phyloP scores from a whole-genome alignment of 805 yeast genomes.

The Zygotorulaspora sp. region DNA sequence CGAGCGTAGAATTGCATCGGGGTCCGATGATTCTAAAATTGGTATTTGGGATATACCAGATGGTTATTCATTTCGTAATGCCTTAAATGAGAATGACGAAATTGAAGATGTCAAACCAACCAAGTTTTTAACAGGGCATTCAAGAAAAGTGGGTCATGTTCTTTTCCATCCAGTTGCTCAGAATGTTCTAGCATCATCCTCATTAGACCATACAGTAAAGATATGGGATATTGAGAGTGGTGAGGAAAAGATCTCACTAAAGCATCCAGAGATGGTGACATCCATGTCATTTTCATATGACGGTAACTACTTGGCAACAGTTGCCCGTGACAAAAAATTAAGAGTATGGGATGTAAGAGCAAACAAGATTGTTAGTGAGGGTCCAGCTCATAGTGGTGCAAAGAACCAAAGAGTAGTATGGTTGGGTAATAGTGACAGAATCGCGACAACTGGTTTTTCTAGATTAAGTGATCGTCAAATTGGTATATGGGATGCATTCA shows the following conservation, averaged over 20 bases:
- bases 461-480: conserved; percentile 89
- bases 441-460: conserved; percentile 93
- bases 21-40: conserved; percentile 77
- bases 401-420: conserved; percentile 84
- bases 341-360: conserved; percentile 88
- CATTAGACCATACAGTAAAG: conserved; percentile 86
- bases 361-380: conserved; percentile 73
- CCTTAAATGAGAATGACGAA: conserved; percentile 50
- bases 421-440: conserved; percentile 81
- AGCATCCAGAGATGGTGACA: conserved; percentile 89
- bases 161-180: conserved; percentile 84
- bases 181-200: conserved; percentile 82
- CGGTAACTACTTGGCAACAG: conserved; percentile 82
- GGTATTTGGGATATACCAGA: conserved; percentile 86
- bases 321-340: conserved; percentile 83
- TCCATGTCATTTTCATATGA: conserved; percentile 87
- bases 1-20: conserved; percentile 65
- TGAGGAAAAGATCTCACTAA: conserved; percentile 62
- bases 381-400: conserved; percentile 89
- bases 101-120: conserved; percentile 67
- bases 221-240: conserved; percentile 85
- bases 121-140: conserved; percentile 74
- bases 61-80: conserved; percentile 65
- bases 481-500: conserved; percentile 84
- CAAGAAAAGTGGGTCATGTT: conserved; percentile 90